phyloP scores from a whole-genome alignment of 2,329 filamentous ascomycete genomes.

The Ceratocystiopsis minuta region DNA sequence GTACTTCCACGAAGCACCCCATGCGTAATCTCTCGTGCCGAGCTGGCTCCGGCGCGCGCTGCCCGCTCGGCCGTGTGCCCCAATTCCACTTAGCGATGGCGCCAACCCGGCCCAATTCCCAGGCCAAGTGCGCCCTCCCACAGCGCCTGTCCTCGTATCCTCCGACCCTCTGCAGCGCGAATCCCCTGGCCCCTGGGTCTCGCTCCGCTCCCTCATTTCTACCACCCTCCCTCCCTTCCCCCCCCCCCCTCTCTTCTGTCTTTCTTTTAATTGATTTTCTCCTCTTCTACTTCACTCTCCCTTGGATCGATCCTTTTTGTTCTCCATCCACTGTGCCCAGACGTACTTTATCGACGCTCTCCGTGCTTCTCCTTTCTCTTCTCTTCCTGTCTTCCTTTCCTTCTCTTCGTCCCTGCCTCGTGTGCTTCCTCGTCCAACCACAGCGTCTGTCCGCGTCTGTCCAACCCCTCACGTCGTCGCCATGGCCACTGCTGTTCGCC shows the following conservation, averaged over 20 bases:
- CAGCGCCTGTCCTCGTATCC: no score
- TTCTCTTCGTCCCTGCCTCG: not conserved
- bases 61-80: no score
- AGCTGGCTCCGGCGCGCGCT: no score
- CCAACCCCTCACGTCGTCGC: slow-evolving; percentile 3
- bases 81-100: not conserved
- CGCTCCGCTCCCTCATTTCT: not conserved
- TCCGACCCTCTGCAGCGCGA: not conserved
- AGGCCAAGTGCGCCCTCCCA: slow-evolving; percentile 3
- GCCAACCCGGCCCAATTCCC: not conserved
- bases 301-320: not conserved
- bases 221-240: not conserved
- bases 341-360: not conserved
- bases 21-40: no score
- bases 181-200: not conserved
- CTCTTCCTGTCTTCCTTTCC: not conserved
- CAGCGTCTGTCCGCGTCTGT: not conserved
- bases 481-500: slow-evolving; percentile 42
- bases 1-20: no score
- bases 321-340: not conserved
- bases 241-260: not conserved
- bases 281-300: no score
- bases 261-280: not conserved
- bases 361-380: not conserved
- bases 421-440: not conserved